These are phyloP conservation scores for Pichia rugopelliculosa DNA, from an alignment of 805 yeast genomes.

Conservation along the genomic window DNA sequence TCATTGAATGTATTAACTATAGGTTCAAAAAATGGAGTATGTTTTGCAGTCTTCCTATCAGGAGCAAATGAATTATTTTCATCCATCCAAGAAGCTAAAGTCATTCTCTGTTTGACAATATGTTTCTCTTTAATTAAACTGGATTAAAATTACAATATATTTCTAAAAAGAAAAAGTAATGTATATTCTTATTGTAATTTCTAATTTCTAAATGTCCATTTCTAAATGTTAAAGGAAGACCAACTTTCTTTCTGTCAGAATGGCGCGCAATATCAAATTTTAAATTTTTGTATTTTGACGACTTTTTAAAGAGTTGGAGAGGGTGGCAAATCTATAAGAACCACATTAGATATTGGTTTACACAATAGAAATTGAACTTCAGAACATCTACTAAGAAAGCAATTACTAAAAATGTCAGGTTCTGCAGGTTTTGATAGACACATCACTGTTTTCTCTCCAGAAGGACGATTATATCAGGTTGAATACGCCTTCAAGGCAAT, in stretches of 20 bases:
- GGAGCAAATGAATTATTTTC: constrained; percentile 23
- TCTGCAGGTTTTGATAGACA: constrained; percentile 98
- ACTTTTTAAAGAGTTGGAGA: not conserved
- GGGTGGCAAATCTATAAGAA: not conserved
- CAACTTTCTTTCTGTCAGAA: not conserved
- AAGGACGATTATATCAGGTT: constrained; percentile 94
- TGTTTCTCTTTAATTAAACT: not conserved
- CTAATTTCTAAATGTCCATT: too few species aligned
- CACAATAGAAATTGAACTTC: not conserved
- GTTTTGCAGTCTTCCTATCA: constrained; percentile 21
- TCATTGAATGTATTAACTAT: constrained; percentile 32
- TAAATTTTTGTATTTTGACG: not conserved
- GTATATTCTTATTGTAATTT: too few species aligned
- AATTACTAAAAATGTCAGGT: constrained; percentile 28
- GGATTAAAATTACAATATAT: not conserved
- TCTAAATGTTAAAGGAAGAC: too few species aligned
- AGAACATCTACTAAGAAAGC: not conserved
- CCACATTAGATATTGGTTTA: too few species aligned
- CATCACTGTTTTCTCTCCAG: constrained; percentile 97
- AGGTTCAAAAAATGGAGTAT: constrained; percentile 42
- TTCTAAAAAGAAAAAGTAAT: not conserved
- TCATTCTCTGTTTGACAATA: not conserved
- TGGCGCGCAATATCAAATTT: not conserved
- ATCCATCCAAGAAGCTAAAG: constrained; percentile 18
- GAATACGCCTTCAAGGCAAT: constrained; percentile 91